A percentile compares a stretch with the other conserved stretches of the same genome.
These are phyloP conservation scores for Adansonia gregorii DNA, from an alignment of 441 rosid genomes.

Conservation along the genomic window DNA sequence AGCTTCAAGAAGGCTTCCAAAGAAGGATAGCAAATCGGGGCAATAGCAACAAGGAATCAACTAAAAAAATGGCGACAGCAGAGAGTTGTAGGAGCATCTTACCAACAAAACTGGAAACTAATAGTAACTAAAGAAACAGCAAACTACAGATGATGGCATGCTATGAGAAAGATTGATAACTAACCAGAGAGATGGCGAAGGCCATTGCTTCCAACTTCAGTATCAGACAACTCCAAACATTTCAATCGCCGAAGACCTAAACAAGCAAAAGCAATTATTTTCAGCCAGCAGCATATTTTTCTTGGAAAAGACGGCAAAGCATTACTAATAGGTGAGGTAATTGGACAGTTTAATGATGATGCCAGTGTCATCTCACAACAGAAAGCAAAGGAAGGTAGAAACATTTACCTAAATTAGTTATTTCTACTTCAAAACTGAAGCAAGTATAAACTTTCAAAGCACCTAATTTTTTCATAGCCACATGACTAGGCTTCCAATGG, in stretches of 20 bases:
- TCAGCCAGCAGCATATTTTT: neutral
- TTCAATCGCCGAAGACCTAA: slow-evolving; percentile 68
- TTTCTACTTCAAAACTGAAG: neutral
- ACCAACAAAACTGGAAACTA: neutral
- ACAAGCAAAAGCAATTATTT: slow-evolving; percentile 24
- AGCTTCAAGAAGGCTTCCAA: neutral
- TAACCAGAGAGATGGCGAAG: slow-evolving; percentile 84
- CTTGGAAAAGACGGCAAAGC: neutral
- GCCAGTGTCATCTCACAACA: neutral
- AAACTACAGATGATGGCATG: neutral
- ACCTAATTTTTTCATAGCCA: neutral
- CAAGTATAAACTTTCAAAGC: neutral
- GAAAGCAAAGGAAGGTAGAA: neutral
- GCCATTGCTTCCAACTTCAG: slow-evolving; percentile 80
- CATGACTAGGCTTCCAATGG: neutral
- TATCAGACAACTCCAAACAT: slow-evolving; percentile 90
- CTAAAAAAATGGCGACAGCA: slow-evolving; percentile 2
- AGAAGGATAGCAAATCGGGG: neutral
- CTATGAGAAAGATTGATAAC: slow-evolving; percentile 29
- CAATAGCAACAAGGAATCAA: neutral
- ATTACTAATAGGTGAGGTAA: neutral
- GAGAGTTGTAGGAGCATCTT: neutral
- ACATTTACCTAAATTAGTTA: neutral
- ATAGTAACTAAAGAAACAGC: neutral
- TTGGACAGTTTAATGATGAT: neutral